phyloP scores from a whole-genome alignment of 169 alveolate species.

The Theileria sp. region DNA sequence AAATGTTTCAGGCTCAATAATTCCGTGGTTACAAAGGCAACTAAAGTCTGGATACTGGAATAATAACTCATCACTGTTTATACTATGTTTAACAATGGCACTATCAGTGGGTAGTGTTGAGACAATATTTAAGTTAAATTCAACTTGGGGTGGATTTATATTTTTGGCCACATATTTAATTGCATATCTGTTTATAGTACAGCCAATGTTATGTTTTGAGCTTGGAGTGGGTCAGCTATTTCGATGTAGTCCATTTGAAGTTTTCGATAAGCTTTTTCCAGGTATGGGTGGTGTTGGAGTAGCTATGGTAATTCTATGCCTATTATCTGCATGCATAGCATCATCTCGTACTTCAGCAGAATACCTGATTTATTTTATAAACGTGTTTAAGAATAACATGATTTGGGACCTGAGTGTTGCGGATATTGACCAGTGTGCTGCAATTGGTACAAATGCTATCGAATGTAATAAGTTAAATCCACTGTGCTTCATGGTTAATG shows the following conservation, averaged over 20 bases:
- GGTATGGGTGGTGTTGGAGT: constrained; percentile 74
- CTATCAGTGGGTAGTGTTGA: constrained; percentile 77
- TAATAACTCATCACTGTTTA: constrained; percentile 67
- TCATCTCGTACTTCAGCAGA: constrained; percentile 64
- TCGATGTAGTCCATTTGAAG: constrained; percentile 65
- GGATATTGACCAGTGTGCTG: constrained; percentile 55
- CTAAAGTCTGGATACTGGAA: constrained; percentile 71
- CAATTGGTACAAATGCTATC: constrained; percentile 11
- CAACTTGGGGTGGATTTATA: constrained; percentile 72
- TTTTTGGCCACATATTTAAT: constrained; percentile 68
- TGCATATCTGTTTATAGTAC: constrained; percentile 69
- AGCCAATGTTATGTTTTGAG: constrained; percentile 73
- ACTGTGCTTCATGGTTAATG: constrained; percentile 57
- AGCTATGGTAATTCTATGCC: constrained; percentile 66
- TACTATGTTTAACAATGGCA: constrained; percentile 72
- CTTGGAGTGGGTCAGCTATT: constrained; percentile 69
- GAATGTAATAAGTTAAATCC: constrained; percentile 58
- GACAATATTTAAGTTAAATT: constrained; percentile 67
- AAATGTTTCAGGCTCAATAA: constrained; percentile 47
- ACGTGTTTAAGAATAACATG: constrained; percentile 54
- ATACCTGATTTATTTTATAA: constrained; percentile 64
- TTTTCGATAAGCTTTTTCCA: constrained; percentile 63
- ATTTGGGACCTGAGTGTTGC: constrained; percentile 68
- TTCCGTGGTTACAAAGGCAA: constrained; percentile 68
- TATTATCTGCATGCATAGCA: constrained; percentile 65